Evolutionary conservation across 2,329 filamentous ascomycete species (phyloP).

Genomic region (Acrocalymma vagum): DNA sequence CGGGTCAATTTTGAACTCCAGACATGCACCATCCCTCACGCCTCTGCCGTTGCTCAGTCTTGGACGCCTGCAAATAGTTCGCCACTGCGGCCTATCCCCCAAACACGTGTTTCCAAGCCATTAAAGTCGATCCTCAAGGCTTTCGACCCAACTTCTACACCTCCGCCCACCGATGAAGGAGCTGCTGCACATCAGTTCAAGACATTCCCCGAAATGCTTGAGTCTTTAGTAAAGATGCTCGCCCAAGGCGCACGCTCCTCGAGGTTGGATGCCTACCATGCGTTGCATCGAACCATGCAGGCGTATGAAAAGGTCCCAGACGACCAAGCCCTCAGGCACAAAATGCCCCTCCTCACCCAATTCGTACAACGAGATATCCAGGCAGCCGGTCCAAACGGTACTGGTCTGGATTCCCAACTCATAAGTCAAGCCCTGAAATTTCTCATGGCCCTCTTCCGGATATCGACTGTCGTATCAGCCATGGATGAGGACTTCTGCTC

Average conservation of each 20-base stretch:
- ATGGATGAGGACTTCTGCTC: constrained; percentile 80
- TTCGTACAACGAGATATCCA: constrained; percentile 86
- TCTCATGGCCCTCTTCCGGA: constrained; percentile 78
- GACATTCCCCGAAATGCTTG: constrained; percentile 80
- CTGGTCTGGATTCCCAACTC: constrained; percentile 71
- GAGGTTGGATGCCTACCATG: constrained; percentile 86
- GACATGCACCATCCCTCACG: constrained; percentile 64
- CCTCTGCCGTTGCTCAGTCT: constrained; percentile 34
- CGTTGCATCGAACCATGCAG: constrained; percentile 77
- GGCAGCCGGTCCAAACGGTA: constrained; percentile 64
- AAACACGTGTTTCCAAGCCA: constrained; percentile 62
- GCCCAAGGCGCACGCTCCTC: constrained; percentile 75
- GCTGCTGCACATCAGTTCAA: constrained; percentile 58
- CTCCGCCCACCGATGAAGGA: constrained; percentile 47
- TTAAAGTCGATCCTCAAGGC: constrained; percentile 86
- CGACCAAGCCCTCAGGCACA: constrained; percentile 61
- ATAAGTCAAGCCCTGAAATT: constrained; percentile 81
- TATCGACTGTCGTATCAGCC: constrained; percentile 72
- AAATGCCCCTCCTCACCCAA: constrained; percentile 79
- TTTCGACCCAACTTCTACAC: constrained; percentile 52
- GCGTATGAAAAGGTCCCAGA: constrained; percentile 81
- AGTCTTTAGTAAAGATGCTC: constrained; percentile 83
- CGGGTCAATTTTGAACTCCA: constrained; percentile 71
- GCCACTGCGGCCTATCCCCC: constrained; percentile 57
- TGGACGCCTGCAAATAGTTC: constrained; percentile 49